Conservation (phyloP, 2,329 filamentous ascomycete species). For the Trichoderma hamatum region DNA sequence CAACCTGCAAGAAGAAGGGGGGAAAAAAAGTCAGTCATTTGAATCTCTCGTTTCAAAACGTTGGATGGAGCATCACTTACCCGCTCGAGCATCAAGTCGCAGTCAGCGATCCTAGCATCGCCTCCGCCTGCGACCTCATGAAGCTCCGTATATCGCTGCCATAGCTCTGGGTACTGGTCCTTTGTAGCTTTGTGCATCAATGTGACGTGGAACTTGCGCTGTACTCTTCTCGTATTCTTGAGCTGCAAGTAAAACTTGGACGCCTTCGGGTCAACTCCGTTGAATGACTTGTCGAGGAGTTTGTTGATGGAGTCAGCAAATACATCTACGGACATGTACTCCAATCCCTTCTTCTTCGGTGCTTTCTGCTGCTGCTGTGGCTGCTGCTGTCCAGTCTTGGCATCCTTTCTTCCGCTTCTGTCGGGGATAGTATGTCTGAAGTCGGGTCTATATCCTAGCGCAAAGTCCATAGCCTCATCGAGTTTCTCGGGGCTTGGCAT, state of each 20-base stretch:
- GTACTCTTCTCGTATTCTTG: conserved; percentile 72
- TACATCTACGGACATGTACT: conserved; percentile 60
- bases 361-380: conserved; percentile 37
- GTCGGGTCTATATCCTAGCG: conserved; percentile 76
- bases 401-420: conserved; percentile 45
- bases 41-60: neutral
- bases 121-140: conserved; percentile 48
- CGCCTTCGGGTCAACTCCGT: conserved; percentile 49
- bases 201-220: conserved; percentile 89
- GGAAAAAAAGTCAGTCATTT: conserved; percentile 15
- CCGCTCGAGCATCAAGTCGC: conserved; percentile 65
- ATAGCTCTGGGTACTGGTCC: conserved; percentile 66
- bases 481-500: conserved; percentile 74
- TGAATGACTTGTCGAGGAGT: conserved; percentile 73
- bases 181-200: conserved; percentile 78
- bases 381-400: conserved; percentile 25
- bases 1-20: conserved; percentile 52
- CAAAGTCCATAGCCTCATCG: conserved; percentile 75
- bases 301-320: conserved; percentile 47
- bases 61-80: conserved; percentile 40
- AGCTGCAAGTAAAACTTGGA: conserved; percentile 72
- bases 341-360: conserved; percentile 53
- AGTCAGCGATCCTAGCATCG: conserved; percentile 57
- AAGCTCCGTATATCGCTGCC: conserved; percentile 71
- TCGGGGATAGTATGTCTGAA: conserved; percentile 75